A percentile compares a stretch with the other conserved stretches of the same genome.
phyloP scores from a whole-genome alignment of 805 yeast species.

The Starmerella floricola region DNA sequence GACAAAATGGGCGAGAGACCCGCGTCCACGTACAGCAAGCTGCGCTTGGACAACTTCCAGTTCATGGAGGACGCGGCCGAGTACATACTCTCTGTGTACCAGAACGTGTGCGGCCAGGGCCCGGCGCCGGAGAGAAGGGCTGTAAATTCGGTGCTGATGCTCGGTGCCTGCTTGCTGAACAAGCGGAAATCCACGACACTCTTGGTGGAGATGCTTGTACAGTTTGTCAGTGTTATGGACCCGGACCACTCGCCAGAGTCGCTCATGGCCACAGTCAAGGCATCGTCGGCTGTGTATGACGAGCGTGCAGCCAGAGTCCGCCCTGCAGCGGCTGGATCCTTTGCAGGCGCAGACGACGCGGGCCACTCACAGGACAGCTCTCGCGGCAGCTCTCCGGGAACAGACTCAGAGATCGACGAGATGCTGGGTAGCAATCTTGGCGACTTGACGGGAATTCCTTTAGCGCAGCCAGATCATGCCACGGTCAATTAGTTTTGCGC shows the following conservation, averaged over 20 bases:
- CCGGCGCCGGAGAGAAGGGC: constrained; percentile 9
- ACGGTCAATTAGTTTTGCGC: too few relatives aligned
- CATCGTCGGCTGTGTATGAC: constrained; percentile 9
- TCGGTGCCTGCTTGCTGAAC: constrained; percentile 21
- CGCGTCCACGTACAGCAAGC: not conserved
- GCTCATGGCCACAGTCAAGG: constrained; percentile 13
- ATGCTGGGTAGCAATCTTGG: too few relatives aligned
- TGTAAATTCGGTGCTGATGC: constrained; percentile 15
- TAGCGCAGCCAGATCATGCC: too few relatives aligned
- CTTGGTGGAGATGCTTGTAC: constrained; percentile 17
- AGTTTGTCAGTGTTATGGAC: constrained; percentile 20
- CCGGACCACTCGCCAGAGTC: constrained; percentile 9
- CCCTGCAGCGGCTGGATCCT: not conserved
- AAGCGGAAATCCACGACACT: constrained; percentile 17
- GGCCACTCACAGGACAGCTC: too few relatives aligned
- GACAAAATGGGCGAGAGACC: not conserved
- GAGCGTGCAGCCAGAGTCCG: constrained; percentile 3
- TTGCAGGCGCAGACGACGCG: too few relatives aligned
- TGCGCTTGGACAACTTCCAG: constrained; percentile 16
- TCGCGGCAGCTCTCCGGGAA: not conserved
- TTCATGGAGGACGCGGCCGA: constrained; percentile 23
- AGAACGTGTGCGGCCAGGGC: constrained; percentile 1
- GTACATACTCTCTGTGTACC: constrained; percentile 19
- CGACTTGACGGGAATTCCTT: not conserved
- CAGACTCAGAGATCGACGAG: too few relatives aligned